A percentile compares a stretch with the other conserved stretches of the same genome.
Evolutionary conservation across 169 alveolate species (phyloP).

Genomic region (Eimeria acervulina): DNA sequence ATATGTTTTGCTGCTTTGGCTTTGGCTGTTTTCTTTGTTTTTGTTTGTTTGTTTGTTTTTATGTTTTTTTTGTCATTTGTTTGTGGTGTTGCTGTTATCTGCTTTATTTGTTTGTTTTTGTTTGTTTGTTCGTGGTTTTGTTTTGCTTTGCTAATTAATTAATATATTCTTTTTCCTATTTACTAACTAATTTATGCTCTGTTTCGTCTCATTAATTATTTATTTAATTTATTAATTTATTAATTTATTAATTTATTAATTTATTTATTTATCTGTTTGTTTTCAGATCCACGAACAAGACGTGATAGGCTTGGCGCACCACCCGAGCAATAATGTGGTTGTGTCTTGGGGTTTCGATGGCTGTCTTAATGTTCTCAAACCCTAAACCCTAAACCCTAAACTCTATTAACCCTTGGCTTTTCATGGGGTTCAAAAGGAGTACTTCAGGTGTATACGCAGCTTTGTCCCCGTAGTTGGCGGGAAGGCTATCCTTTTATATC

Average conservation of each 20-base stretch:
- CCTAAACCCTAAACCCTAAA: conserved; percentile 60
- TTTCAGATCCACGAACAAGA: conserved; percentile 81
- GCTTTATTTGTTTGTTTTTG: too few relatives aligned
- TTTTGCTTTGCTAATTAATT: not conserved
- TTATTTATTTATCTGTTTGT: not conserved
- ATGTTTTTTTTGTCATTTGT: too few relatives aligned
- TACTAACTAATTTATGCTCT: too few relatives aligned
- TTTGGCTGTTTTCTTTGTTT: not conserved
- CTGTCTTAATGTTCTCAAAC: conserved; percentile 62
- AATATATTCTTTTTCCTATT: not conserved
- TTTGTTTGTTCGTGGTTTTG: too few relatives aligned
- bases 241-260: not conserved
- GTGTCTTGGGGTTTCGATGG: conserved; percentile 84
- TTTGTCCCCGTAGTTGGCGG: not conserved
- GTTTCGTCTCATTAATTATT: not conserved
- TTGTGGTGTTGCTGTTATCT: too few relatives aligned
- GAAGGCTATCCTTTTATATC: too few relatives aligned
- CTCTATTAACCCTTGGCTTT: conserved; percentile 27
- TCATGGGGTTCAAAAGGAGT: not conserved
- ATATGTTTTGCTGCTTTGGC: too few relatives aligned
- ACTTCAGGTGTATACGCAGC: conserved; percentile 3
- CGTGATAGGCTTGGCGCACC: conserved; percentile 79
- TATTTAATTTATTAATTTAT: not conserved
- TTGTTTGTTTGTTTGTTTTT: too few relatives aligned
- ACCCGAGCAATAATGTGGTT: conserved; percentile 74